Base-by-base conservation (phyloP, 176 grass and related monocot species). In the Cenchrus purpureus region DNA sequence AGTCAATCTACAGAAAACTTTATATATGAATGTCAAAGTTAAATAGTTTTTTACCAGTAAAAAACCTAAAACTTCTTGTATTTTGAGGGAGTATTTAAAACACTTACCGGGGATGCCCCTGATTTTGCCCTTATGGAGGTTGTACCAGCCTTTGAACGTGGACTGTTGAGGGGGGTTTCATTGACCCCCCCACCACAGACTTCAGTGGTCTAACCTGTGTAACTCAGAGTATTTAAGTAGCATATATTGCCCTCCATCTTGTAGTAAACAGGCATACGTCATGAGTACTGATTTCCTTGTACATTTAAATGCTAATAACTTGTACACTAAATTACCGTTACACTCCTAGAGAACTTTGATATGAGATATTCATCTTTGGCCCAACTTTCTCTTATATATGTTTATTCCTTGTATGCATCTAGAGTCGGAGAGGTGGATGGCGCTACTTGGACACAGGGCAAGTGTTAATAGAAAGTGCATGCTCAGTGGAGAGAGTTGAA, bases 381-480 rank as follows among this genome's bases (percentile, higher is more conserved):
- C 2, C 80, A 69, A 42, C 59, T 70, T 80, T 70, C 76, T 89
- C 68, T 82, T 72, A 76, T 78, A 81, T 80, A 81, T 54, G 46
- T 82, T 61, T 80, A 68, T 84, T 87, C 68, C 54, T 62, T 87
- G 76, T 87, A 31, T 87, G 76, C 34, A 53, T 95, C 68, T 89
- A 98, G 97, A 87, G 86, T 85, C 84, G 97, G 53, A 92, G 94
- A 94, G 93, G 97, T 83, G 97, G 97, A 49, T 98, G 97, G 97
- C 93, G 97, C 55, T 98, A 98, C 87, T 67, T 98, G 80, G 97
- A 98, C 74, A 98, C 97, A 50, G 97, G 97, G 32, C 97, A 98
- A 84, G 97, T 98, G 54, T 88, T 98, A 85, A 98, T 98, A 79
- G 97, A 98, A 89, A 98, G 97, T 87, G 45, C 97, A 62, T 95